These are phyloP conservation scores for Fusarium tupiense DNA, from an alignment of 2,329 filamentous ascomycete genomes.

Conservation along the genomic window DNA sequence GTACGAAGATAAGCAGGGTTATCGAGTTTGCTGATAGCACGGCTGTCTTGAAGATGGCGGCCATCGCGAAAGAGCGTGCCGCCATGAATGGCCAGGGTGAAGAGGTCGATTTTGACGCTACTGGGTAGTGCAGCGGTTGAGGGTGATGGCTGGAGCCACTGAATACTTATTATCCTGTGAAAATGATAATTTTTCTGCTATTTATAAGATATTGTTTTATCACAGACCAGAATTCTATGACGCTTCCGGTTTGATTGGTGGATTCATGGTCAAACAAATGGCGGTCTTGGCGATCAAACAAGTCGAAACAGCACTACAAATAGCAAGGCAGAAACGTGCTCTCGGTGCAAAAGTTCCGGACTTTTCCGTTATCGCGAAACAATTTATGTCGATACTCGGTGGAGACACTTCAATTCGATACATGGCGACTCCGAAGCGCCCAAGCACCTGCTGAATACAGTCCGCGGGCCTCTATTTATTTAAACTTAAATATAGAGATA, in stretches of 20 bases:
- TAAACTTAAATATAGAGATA: background rate
- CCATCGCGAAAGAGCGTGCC: background rate
- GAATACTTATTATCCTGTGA: background rate
- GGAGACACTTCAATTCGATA: background rate
- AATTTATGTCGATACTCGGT: background rate
- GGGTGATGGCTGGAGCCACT: background rate
- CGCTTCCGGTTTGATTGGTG: background rate
- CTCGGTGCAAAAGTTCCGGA: background rate
- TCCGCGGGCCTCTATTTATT: background rate
- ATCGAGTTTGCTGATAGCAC: slow-evolving; percentile 23
- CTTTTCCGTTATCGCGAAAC: background rate
- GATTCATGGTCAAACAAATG: background rate
- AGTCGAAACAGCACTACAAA: background rate
- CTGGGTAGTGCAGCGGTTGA: background rate
- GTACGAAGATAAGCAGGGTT: slow-evolving; percentile 18
- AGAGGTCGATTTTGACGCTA: background rate
- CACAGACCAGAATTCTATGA: background rate
- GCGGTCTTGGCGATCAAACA: background rate
- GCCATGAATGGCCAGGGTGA: background rate
- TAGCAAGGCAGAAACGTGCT: background rate
- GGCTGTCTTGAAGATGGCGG: background rate
- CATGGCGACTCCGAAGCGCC: background rate
- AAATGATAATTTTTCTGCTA: background rate
- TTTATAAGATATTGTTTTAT: background rate
- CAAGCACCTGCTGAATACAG: background rate